Evolutionary conservation across 2,329 filamentous ascomycete species (phyloP), one percentile per base, ranked within the genome.

Genomic region (Penicillium sp.): DNA sequence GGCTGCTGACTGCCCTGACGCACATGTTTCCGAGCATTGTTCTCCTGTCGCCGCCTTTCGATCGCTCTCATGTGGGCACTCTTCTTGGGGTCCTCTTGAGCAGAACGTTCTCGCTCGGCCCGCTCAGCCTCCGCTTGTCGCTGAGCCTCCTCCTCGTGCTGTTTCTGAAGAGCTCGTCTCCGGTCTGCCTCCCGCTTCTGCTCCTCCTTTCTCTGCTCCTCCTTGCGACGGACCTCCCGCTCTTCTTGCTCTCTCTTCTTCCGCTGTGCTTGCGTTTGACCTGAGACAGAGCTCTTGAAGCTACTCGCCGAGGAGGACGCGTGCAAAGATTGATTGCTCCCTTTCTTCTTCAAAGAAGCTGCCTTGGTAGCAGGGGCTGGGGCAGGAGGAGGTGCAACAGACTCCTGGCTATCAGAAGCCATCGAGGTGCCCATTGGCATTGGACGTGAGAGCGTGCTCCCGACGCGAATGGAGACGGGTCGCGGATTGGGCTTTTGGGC

Each of bases 221-320:
- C 87, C 70, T 91, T 94, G 51, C 88, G 86, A 68, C 92, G 88
- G 14, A 87, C 86, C 64, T 92, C 90, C 50, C 87, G 86, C 71
- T 96, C 91, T 67, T 96, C 92, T 72, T 86, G 89, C 73, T 96
- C 92, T 71, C 89, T 94, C 75, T 92, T 93, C 70, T 89, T 91
- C 0, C 87, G 84, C 53, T 88, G 86, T 2, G 84, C 81, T n/a
- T 88, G 86, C 1, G 84, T 81, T 18, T 80, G 82, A 35, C 76
- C 78, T n/a, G 87, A 86, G 6, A 81, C 80, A 6, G 85, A 86
- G 67, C 82, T 84, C 73, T 89, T 91, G 54, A 92, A 80, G 69
- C 84, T 90, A 54, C 73, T 79, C 18, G 77, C 78, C 1, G 82
- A 82, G 33, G 79, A 77, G 43, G 79, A 68, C 0, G 79, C 80